Evolutionary conservation across 257 asterid species (phyloP).

Genomic region (Solanum dulcamara): DNA sequence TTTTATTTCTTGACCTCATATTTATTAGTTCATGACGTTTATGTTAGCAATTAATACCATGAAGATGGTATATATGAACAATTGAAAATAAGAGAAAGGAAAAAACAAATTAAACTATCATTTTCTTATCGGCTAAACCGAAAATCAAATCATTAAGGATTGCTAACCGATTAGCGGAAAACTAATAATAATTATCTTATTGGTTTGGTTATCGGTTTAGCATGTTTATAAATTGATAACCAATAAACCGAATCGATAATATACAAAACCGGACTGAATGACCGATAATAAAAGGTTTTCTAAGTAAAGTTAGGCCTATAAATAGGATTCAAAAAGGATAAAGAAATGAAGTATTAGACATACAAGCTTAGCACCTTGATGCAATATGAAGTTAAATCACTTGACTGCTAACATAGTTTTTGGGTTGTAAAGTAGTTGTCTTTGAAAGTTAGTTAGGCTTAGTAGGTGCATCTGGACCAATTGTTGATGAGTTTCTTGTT

Average conservation of each 20-base stretch:
- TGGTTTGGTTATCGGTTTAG: not conserved
- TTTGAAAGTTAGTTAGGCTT: not conserved
- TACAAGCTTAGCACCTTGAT: not conserved
- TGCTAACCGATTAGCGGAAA: too few relatives aligned
- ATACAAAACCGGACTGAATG: not conserved
- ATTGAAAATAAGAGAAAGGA: too few relatives aligned
- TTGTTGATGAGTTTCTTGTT: not conserved
- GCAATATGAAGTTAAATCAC: not conserved
- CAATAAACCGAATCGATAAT: too few relatives aligned
- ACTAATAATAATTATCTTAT: too few relatives aligned
- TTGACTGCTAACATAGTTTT: not conserved
- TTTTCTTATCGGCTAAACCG: not conserved
- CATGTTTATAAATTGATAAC: not conserved
- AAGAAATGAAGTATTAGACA: not conserved
- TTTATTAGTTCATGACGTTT: too few relatives aligned
- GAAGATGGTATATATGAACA: too few relatives aligned
- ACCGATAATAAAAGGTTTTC: not conserved
- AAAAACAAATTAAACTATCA: not conserved
- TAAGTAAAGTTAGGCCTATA: not conserved
- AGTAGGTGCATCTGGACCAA: not conserved
- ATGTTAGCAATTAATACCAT: too few relatives aligned
- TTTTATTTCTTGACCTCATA: too few relatives aligned
- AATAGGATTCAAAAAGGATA: not conserved
- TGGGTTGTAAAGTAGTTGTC: not conserved
- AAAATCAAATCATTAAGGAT: not conserved